phyloP scores from a whole-genome alignment of 1,139 yeast species.

The Yarrowia galli region DNA sequence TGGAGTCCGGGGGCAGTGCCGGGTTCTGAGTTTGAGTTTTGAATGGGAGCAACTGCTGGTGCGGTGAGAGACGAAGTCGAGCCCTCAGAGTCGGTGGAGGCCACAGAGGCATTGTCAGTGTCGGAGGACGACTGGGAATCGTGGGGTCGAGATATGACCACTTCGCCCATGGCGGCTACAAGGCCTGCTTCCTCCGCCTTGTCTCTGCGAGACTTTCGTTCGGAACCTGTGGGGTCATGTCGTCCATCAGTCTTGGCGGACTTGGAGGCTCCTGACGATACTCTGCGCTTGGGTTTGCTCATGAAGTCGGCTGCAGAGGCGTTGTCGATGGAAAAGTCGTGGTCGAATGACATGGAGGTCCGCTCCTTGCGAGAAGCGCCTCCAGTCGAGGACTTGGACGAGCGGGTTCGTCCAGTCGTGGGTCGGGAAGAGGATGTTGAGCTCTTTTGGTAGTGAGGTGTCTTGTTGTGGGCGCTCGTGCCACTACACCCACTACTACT shows the following conservation, averaged over 20 bases:
- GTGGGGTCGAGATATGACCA: constrained; percentile 29
- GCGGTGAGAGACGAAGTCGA: not conserved
- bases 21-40: constrained; percentile 32
- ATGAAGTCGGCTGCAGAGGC: constrained; percentile 39
- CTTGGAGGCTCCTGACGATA: constrained; percentile 9
- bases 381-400: constrained; percentile 20
- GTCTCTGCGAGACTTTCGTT: constrained; percentile 28
- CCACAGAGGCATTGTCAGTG: constrained; percentile 8
- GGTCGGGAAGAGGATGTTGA: constrained; percentile 27
- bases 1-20: constrained; percentile 27
- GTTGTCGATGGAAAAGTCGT: constrained; percentile 32
- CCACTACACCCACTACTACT: constrained; percentile 44
- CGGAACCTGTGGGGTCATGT: not conserved
- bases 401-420: constrained; percentile 12
- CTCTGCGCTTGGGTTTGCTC: constrained; percentile 37
- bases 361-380: constrained; percentile 21
- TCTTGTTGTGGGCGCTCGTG: constrained; percentile 39
- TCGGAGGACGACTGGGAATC: constrained; percentile 22
- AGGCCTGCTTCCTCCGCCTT: constrained; percentile 24
- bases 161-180: constrained; percentile 30
- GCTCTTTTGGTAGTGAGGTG: constrained; percentile 30
- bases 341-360: constrained; percentile 11
- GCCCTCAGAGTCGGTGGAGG: constrained; percentile 13
- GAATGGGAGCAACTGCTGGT: constrained; percentile 31
- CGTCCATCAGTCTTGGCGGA: constrained; percentile 15